Base-by-base conservation (phyloP, 2,329 filamentous ascomycete species). In the Cladophialophora bantiana region DNA sequence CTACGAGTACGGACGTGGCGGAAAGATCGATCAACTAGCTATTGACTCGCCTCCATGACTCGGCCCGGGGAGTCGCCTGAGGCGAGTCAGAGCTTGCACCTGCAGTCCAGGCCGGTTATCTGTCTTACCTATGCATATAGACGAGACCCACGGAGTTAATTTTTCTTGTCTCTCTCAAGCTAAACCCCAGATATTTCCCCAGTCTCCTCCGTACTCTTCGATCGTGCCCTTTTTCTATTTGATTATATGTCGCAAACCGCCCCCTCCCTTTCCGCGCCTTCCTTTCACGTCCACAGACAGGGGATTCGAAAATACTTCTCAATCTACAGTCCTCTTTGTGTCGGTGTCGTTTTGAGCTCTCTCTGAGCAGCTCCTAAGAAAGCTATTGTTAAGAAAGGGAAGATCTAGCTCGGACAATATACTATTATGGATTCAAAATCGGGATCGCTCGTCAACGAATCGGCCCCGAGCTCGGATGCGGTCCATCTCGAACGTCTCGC, bases 401-500 rank as follows among this genome's bases (percentile, higher is more conserved):
- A 26, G 26, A 26, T 2, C 26, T 26, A 26, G 26, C 26, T 2
- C 26, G 26, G 3, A 26, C 2, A 26, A 26, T 26, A 26, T 26
- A 26, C 26, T 26, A 26, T 26, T 2, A 50, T 50, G 45, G 18
- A 50, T n/a, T 50, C 45, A 3, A 50, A 50, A 12, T 26, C 45
- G 7, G 45, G 18, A 10, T 50, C 45, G 7, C 45, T 50, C 45
- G 45, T 50, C 45, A 50, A 50, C 10, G 45, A 50, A 4, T 50
- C 45, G 10, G 7, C 45, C 10, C 7, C 45, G 18, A 26, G 9
- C 18, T 26, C 45, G n/a, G 45, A 50, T n/a, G 10, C 45, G n/a
- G 45, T 50, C 15, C 45, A 50, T 50, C 45, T 50, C 18, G 45
- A 50, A 26, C 45, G 45, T 50, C 45, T 50, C 45, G 45, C 45